These are phyloP conservation scores for Kernera saxatilis DNA, from an alignment of 345 rosid species.

Conservation along the genomic window DNA sequence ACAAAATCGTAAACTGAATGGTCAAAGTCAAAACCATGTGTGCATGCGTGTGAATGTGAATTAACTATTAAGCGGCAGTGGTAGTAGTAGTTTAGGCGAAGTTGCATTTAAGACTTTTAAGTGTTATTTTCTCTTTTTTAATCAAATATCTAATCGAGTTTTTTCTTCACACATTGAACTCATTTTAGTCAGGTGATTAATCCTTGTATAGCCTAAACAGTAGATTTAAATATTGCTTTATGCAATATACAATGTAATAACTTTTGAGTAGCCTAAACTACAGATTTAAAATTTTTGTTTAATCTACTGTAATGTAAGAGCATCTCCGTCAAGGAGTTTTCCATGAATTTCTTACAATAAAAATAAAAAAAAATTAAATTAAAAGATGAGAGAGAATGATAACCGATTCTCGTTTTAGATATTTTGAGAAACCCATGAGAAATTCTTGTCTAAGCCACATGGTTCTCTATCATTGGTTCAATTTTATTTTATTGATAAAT, in stretches of 20 bases:
- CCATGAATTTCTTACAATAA: too few species aligned
- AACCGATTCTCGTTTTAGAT: too few species aligned
- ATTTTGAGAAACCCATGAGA: too few species aligned
- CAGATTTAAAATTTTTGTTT: background rate
- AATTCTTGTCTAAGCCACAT: too few species aligned
- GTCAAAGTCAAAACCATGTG: conserved; percentile 33
- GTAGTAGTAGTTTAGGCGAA: background rate
- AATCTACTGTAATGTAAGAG: background rate
- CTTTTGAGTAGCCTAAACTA: background rate
- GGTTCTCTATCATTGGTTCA: too few species aligned
- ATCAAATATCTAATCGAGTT: background rate
- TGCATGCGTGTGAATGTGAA: conserved; percentile 17
- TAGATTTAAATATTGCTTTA: background rate
- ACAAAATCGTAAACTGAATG: conserved; percentile 7
- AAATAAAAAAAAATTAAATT: too few species aligned
- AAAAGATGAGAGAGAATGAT: too few species aligned
- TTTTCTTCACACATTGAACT: background rate
- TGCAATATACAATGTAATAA: background rate
- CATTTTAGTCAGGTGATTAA: background rate
- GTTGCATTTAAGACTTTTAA: conserved; percentile 22
- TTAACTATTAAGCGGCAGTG: background rate
- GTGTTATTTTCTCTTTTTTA: background rate
- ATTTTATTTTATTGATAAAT: too few species aligned
- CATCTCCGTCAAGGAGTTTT: too few species aligned
- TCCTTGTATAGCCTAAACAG: background rate